Evolutionary conservation across 768 basidiomycete species (phyloP).

Genomic region (Mycena kentingensis): DNA sequence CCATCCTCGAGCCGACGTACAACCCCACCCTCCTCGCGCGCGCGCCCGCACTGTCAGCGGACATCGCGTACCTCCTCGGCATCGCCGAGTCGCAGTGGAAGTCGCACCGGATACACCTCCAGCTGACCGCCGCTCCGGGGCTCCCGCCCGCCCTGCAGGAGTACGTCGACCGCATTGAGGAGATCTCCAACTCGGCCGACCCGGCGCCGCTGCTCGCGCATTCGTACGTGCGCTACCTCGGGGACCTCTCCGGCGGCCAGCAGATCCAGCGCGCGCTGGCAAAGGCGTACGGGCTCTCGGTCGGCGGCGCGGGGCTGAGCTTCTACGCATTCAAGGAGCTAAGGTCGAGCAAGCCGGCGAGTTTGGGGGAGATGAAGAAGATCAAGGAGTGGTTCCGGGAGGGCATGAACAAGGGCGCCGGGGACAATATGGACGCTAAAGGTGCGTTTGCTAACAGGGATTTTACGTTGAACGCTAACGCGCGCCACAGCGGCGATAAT

Average conservation of each 20-base stretch:
- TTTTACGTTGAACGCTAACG: constrained; percentile 1
- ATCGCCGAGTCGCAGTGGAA: constrained; percentile 56
- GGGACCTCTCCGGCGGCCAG: constrained; percentile 81
- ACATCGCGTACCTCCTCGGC: constrained; percentile 64
- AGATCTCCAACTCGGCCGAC: constrained; percentile 46
- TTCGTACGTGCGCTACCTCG: constrained; percentile 81
- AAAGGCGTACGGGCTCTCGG: constrained; percentile 66
- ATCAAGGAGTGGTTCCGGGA: constrained; percentile 74
- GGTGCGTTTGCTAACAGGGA: constrained; percentile 31
- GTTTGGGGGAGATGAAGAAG: constrained; percentile 63
- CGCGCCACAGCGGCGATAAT: constrained; percentile 41
- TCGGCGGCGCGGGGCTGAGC: constrained; percentile 51
- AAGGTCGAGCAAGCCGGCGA: constrained; percentile 45
- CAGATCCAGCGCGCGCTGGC: constrained; percentile 60
- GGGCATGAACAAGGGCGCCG: constrained; percentile 54
- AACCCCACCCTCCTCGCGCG: constrained; percentile 70
- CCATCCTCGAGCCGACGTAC: constrained; percentile 66
- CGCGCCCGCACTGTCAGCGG: constrained; percentile 58
- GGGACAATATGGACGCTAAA: constrained; percentile 42
- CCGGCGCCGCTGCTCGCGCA: constrained; percentile 68
- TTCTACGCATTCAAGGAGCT: constrained; percentile 74
- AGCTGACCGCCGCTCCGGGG: constrained; percentile 41
- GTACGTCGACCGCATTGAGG: constrained; percentile 57
- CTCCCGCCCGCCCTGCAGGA: constrained; percentile 47
- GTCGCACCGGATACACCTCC: constrained; percentile 52